Evolutionary conservation across 345 rosid species (phyloP).

Genomic region (Erodium maritimum): DNA sequence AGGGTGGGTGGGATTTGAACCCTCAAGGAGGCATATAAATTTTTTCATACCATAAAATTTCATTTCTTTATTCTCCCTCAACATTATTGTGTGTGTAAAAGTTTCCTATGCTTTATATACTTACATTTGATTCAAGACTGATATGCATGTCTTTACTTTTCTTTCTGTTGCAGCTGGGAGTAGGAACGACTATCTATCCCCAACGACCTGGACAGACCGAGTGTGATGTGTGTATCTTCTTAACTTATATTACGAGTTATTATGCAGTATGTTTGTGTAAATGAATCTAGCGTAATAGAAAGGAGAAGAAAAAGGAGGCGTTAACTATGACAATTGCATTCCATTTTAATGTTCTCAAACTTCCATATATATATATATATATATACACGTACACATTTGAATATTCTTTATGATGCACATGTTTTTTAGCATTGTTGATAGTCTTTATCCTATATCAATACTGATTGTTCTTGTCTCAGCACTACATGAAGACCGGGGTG

Average conservation of each 20-base stretch:
- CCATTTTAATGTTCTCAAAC: neutral
- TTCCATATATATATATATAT: too few relatives aligned
- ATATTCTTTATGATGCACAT: neutral
- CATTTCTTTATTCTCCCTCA: neutral
- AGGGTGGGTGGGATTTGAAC: too few relatives aligned
- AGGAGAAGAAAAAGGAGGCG: neutral
- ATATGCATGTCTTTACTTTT: neutral
- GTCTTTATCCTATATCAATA: neutral
- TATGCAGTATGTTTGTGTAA: neutral
- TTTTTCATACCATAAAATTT: neutral
- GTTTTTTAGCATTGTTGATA: too few relatives aligned
- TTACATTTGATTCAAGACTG: neutral
- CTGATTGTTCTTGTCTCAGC: conserved; percentile 26
- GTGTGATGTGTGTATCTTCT: conserved; percentile 60
- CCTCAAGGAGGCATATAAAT: too few relatives aligned
- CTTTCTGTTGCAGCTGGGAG: conserved; percentile 43
- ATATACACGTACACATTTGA: too few relatives aligned
- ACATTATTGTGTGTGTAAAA: neutral
- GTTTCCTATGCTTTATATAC: neutral
- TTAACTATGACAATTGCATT: neutral
- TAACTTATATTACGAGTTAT: neutral
- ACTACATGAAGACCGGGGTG: conserved; percentile 88
- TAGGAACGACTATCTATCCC: conserved; percentile 45
- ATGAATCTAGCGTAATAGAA: neutral
- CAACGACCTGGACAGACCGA: conserved; percentile 83